Evolutionary conservation across 148 eudicot species (phyloP).

Genomic region (Polygonum maritimum): DNA sequence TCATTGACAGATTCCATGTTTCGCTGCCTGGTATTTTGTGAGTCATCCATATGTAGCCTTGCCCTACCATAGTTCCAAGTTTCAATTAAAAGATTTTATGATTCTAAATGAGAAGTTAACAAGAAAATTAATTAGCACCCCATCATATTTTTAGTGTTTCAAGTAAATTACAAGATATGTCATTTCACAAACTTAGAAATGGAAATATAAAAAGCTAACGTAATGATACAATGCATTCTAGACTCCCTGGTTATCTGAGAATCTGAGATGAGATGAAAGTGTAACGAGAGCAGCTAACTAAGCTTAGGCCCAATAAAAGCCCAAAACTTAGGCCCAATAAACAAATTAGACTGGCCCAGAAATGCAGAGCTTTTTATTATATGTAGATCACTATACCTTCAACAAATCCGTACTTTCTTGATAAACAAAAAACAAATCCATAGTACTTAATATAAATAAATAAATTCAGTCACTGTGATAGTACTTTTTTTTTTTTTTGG

Average conservation of each 20-base stretch:
- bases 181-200: neutral
- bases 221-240: neutral
- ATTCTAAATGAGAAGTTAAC: neutral
- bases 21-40: slow-evolving; percentile 64
- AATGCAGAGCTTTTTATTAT: too few relatives aligned
- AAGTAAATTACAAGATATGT: neutral
- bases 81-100: slow-evolving; percentile 15
- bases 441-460: too few relatives aligned
- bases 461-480: too few relatives aligned
- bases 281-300: neutral
- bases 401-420: too few relatives aligned
- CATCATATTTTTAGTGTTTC: neutral
- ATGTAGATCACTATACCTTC: too few relatives aligned
- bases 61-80: slow-evolving; percentile 41
- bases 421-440: too few relatives aligned
- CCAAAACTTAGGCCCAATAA: neutral
- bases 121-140: neutral
- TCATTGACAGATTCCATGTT: slow-evolving; percentile 66
- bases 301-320: neutral
- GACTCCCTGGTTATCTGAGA: neutral
- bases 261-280: neutral
- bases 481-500: too few relatives aligned
- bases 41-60: slow-evolving; percentile 93
- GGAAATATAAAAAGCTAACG: neutral
- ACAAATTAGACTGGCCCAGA: neutral